Percentiles rank a stretch among this genome's conserved stretches.
Conservation (phyloP, 306 rosid species). For the Carpinus viminea region DNA sequence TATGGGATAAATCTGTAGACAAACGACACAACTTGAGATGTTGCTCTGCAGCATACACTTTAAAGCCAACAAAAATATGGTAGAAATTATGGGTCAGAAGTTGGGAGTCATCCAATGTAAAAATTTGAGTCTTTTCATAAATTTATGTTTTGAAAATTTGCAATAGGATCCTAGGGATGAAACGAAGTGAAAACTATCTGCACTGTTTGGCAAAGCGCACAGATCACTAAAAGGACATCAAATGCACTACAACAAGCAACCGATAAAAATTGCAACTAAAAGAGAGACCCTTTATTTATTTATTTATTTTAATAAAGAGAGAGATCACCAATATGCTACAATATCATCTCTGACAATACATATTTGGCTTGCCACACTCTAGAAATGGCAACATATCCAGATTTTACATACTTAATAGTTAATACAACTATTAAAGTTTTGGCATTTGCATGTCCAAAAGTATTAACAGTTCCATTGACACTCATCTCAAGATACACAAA, state of each 20-base stretch:
- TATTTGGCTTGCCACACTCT: not conserved
- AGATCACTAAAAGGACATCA: not conserved
- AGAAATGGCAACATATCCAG: not conserved
- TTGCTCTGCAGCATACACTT: conserved; percentile 13
- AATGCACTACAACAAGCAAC: not conserved
- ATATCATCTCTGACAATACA: not conserved
- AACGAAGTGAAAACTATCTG: too few species aligned
- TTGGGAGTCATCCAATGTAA: not conserved
- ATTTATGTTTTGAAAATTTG: not conserved
- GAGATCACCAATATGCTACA: not conserved
- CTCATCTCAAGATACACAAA: not conserved
- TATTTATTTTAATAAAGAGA: not conserved
- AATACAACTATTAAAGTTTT: not conserved
- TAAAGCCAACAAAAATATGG: not conserved
- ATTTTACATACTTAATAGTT: not conserved
- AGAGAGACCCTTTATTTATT: not conserved
- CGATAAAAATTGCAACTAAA: not conserved
- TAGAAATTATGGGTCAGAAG: not conserved
- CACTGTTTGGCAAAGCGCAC: not conserved
- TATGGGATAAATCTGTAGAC: conserved; percentile 61
- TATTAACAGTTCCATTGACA: not conserved
- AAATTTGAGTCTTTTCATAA: not conserved
- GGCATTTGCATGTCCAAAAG: not conserved
- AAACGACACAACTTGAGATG: conserved; percentile 7
- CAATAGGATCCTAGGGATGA: not conserved